Base-by-base conservation (phyloP, 2,329 filamentous ascomycete genomes). In the Fusarium heterosporum region DNA sequence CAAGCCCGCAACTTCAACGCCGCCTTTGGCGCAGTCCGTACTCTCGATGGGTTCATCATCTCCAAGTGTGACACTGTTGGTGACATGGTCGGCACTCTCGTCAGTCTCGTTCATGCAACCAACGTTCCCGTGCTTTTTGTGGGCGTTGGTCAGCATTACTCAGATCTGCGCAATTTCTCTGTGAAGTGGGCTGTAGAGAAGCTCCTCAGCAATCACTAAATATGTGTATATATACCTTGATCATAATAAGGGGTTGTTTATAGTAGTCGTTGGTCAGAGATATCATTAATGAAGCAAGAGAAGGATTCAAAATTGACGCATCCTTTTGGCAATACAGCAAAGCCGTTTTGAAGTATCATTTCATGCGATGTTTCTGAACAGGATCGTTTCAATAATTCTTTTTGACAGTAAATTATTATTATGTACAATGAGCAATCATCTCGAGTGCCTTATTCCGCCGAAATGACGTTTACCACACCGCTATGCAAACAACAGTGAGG, bases 21-120 rank as follows among this genome's bases (percentile, higher is more conserved):
- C 36, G 92, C 93, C 3, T 98, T 99, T 80, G 96, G 96, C 30
- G 84, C 87, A 7, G 89, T 89, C 14, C 85, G 95, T 57, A 87
- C 87, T 28, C 85, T 99, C 36, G 96, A 99, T 79, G 96, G 96
- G 8, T 99, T 99, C 79, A 97, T 99, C 76, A 97, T 99, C 72
- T 95, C 91, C 62, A 99, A 99, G 80, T 98, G 96, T 78, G 96
- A 99, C 81, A 99, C 96, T 0, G 96, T 99, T 36, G 96, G 96
- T n/a, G 95, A 97, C 80, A 98, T 98, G 94, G 93, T 97, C 41
- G 93, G 87, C 71, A 97, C 95, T 4, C 83, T 99, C 66, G 96
- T 99, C 65, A 97, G 93, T 77, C 95, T 99, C 83, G 95, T 99
- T 38, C 95, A 98, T 80, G 95, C 96, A 4, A 99, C 96, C 5